Conservation (phyloP, 345 rosid genomes). For the Eucalyptus paniculata region DNA sequence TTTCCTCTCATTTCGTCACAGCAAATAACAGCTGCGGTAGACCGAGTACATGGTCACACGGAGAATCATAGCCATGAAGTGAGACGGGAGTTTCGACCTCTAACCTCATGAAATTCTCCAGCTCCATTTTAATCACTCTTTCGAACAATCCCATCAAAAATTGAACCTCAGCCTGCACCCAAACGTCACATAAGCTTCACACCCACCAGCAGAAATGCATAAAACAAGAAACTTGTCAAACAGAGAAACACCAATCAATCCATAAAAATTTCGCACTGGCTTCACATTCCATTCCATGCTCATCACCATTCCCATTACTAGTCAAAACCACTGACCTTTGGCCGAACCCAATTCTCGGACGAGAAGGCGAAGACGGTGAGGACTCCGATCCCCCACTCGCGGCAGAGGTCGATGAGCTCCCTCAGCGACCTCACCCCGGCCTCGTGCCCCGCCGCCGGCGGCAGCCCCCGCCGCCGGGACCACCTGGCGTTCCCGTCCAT, state of each 20-base stretch:
- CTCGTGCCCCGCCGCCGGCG: conserved; percentile 44
- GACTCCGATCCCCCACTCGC: conserved; percentile 55
- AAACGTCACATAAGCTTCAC: background rate
- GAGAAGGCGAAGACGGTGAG: conserved; percentile 84
- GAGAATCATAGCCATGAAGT: background rate
- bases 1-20: background rate
- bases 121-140: conserved; percentile 25
- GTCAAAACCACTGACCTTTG: conserved; percentile 20
- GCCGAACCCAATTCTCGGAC: conserved; percentile 67
- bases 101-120: conserved; percentile 29
- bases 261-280: background rate
- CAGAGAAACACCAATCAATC: background rate
- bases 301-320: background rate
- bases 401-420: conserved; percentile 36
- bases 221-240: background rate
- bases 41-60: background rate
- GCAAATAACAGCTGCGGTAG: background rate
- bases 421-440: conserved; percentile 51
- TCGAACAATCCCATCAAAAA: conserved; percentile 60
- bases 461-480: conserved; percentile 46
- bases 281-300: background rate
- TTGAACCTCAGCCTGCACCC: conserved; percentile 51
- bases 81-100: background rate
- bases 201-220: background rate
- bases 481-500: conserved; percentile 84